Conservation (phyloP, 345 rosid genomes). For the Cardamine resedifolia region DNA sequence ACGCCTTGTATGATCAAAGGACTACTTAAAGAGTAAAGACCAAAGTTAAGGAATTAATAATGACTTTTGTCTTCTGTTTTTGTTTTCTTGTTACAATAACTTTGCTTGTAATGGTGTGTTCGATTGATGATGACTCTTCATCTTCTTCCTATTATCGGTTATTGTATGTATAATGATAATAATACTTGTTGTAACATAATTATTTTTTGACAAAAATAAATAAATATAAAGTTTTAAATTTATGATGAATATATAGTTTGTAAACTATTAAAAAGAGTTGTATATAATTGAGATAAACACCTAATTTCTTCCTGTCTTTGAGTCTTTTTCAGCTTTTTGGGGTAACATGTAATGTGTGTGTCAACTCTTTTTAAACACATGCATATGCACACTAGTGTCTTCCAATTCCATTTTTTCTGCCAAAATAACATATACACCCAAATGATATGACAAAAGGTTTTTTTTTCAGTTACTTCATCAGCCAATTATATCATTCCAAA, state of each 20-base stretch:
- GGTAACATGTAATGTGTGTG: slow-evolving; percentile 1
- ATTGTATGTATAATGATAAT: too few relatives aligned
- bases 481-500: neutral
- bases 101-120: neutral
- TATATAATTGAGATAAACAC: neutral
- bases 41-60: too few relatives aligned
- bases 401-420: slow-evolving; percentile 1
- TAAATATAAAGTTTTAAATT: too few relatives aligned
- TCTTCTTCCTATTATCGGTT: neutral
- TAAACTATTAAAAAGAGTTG: too few relatives aligned
- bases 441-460: neutral
- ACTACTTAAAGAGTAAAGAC: neutral
- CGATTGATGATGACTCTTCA: neutral
- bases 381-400: neutral
- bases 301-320: too few relatives aligned
- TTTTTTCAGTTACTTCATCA: neutral
- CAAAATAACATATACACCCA: slow-evolving; percentile 15
- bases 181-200: too few relatives aligned
- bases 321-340: neutral
- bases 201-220: too few relatives aligned
- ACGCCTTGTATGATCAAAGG: slow-evolving; percentile 24
- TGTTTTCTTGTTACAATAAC: too few relatives aligned
- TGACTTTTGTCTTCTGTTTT: too few relatives aligned
- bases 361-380: neutral
- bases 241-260: too few relatives aligned